phyloP scores from a whole-genome alignment of 2,329 filamentous ascomycete genomes.

The Colletotrichum gloeosporioides region DNA sequence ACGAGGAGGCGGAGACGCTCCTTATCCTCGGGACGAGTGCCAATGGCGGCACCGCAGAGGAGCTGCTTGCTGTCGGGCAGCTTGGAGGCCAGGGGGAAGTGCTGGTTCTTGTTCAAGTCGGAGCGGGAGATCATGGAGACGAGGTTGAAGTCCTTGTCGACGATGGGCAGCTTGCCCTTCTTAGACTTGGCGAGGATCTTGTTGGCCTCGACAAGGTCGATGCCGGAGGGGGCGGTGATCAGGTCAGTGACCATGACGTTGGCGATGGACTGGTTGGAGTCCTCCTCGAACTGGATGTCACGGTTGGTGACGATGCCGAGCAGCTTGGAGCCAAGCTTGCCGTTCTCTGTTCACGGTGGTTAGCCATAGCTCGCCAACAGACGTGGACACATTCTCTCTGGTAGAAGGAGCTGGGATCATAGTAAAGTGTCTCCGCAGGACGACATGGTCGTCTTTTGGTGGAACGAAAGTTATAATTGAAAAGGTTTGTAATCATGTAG shows the following conservation, averaged over 20 bases:
- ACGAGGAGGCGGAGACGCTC: constrained; percentile 83
- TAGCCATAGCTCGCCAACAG: constrained; percentile 33
- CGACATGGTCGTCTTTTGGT: constrained; percentile 83
- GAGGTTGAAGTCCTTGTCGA: constrained; percentile 83
- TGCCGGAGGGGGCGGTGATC: constrained; percentile 83
- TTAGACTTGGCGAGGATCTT: constrained; percentile 91
- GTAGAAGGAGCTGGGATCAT: constrained; percentile 30
- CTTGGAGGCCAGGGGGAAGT: constrained; percentile 97
- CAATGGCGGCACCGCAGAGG: constrained; percentile 92
- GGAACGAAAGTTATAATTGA: constrained; percentile 99
- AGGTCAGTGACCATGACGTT: constrained; percentile 96
- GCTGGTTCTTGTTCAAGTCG: constrained; percentile 97
- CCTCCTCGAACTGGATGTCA: constrained; percentile 95
- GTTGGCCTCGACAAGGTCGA: constrained; percentile 88
- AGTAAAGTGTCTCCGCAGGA: constrained; percentile 73
- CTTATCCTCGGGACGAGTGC: constrained; percentile 94
- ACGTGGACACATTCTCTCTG: constrained; percentile 14
- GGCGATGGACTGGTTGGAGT: constrained; percentile 74
- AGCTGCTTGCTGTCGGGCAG: constrained; percentile 97
- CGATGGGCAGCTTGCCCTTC: constrained; percentile 97
- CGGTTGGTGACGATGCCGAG: constrained; percentile 97
- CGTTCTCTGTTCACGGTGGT: constrained; percentile 70
- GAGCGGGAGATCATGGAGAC: constrained; percentile 93
- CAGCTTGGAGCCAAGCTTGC: constrained; percentile 92
- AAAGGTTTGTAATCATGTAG: constrained; percentile 80